A percentile compares a stretch with the other conserved stretches of the same genome.
These are phyloP conservation scores for Wallacemonas collosoma DNA, from an alignment of 208 protist genomes.

Conservation along the genomic window DNA sequence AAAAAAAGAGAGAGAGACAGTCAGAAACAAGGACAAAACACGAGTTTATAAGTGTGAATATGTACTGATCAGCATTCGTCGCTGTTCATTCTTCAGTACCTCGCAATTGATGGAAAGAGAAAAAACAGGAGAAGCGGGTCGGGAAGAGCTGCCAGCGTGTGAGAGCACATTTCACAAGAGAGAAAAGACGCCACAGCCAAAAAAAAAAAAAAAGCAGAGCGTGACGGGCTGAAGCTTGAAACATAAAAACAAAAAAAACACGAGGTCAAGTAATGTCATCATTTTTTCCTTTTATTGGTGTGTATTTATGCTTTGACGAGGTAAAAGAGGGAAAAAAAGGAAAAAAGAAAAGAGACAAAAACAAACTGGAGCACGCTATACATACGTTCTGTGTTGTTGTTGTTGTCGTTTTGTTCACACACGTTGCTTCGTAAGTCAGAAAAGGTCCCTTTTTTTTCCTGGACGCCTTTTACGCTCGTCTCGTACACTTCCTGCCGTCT, in stretches of 20 bases:
- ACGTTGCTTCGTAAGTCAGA: no score
- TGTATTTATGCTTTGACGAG: neutral
- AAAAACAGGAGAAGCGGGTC: constrained; percentile 3
- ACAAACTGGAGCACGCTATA: neutral
- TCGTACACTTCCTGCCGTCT: no score
- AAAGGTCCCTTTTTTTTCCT: no score
- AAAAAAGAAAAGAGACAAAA: constrained; percentile 27
- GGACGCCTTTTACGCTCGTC: no score
- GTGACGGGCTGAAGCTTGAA: constrained; percentile 6
- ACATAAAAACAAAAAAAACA: constrained; percentile 18
- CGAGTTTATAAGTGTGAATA: neutral
- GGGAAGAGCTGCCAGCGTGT: no score
- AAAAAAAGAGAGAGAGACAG: neutral
- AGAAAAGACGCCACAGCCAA: constrained; percentile 14
- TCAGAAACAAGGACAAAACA: neutral
- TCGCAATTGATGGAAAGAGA: constrained; percentile 9
- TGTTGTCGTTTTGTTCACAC: no score
- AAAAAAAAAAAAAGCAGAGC: constrained; percentile 22
- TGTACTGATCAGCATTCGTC: neutral
- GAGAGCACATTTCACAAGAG: neutral
- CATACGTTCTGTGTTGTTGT: no score
- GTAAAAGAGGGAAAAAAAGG: constrained; percentile 20
- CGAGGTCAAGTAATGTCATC: neutral
- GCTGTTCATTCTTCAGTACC: neutral
- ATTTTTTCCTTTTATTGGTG: neutral